Percentiles rank a stretch among this genome's conserved stretches.
Evolutionary conservation across 768 basidiomycete species (phyloP).

Genomic region (Cystobasidium tubakii): DNA sequence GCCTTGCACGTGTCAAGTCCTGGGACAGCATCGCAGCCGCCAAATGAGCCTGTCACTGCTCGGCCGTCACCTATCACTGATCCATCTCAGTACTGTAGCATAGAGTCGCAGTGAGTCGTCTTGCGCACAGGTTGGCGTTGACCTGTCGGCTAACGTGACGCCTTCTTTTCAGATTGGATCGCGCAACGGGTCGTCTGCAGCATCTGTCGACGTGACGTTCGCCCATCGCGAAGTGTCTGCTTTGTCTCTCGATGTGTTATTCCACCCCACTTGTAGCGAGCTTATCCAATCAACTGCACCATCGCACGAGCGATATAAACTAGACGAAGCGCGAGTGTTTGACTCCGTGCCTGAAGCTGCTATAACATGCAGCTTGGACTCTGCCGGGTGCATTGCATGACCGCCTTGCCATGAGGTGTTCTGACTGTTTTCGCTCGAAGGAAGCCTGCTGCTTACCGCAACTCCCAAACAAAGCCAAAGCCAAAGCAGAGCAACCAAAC

Average conservation of each 20-base stretch:
- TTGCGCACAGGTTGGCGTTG: not conserved
- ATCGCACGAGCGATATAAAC: not conserved
- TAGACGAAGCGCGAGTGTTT: too few relatives aligned
- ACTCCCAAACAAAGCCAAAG: too few relatives aligned
- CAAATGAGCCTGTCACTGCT: not conserved
- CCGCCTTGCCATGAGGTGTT: too few relatives aligned
- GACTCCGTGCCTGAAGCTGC: too few relatives aligned
- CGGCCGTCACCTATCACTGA: not conserved
- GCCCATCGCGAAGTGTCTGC: too few relatives aligned
- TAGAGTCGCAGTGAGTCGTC: slow-evolving; percentile 24
- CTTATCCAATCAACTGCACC: not conserved
- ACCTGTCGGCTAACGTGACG: not conserved
- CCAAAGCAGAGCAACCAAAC: not conserved
- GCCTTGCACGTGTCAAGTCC: not conserved
- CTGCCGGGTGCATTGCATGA: too few relatives aligned
- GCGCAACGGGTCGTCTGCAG: slow-evolving; percentile 6
- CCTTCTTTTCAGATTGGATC: slow-evolving; percentile 1
- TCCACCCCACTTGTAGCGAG: not conserved
- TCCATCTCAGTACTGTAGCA: slow-evolving; percentile 17
- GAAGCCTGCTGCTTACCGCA: too few relatives aligned
- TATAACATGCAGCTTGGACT: too few relatives aligned
- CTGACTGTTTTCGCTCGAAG: too few relatives aligned
- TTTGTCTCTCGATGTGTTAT: not conserved
- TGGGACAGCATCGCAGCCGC: not conserved
- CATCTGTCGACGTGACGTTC: slow-evolving; percentile 8